These are phyloP conservation scores for Phytopythium oedochilum DNA, from an alignment of 352 stramenopile genomes.

Conservation along the genomic window DNA sequence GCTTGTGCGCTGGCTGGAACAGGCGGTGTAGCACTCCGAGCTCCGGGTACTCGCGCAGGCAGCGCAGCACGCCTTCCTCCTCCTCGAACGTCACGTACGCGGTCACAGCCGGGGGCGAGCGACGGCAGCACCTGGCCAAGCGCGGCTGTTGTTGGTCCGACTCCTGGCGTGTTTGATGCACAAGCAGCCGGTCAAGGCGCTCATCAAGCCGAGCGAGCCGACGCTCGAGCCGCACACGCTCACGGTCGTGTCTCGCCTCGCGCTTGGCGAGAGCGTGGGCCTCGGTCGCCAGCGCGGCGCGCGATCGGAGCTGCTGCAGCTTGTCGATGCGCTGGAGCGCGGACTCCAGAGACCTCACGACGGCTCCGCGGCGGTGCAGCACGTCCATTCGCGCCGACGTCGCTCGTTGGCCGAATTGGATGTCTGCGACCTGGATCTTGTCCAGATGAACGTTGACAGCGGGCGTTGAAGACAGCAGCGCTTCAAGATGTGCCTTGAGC, in stretches of 20 bases:
- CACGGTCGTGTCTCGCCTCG: constrained; percentile 37
- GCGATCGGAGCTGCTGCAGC: constrained; percentile 44
- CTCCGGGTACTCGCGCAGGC: constrained; percentile 71
- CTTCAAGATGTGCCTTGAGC: constrained; percentile 64
- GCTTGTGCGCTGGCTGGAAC: constrained; percentile 62
- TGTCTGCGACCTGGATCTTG: constrained; percentile 60
- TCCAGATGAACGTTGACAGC: constrained; percentile 56
- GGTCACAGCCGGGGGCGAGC: constrained; percentile 70
- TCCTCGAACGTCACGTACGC: constrained; percentile 85
- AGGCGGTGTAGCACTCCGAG: constrained; percentile 66
- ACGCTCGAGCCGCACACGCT: constrained; percentile 34
- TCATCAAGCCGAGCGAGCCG: constrained; percentile 40
- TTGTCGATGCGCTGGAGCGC: constrained; percentile 65
- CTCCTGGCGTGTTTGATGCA: constrained; percentile 24
- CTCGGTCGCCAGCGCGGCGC: constrained; percentile 17
- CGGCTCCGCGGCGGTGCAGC: constrained; percentile 45
- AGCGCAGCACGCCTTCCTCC: constrained; percentile 76
- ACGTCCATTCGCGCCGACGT: constrained; percentile 56
- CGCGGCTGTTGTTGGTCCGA: constrained; percentile 7
- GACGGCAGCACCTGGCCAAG: too few relatives aligned
- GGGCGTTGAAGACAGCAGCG: constrained; percentile 41
- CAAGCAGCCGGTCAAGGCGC: constrained; percentile 40
- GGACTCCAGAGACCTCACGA: constrained; percentile 63
- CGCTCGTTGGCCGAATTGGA: constrained; percentile 71
- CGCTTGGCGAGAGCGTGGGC: constrained; percentile 31